Evolutionary conservation across 208 protist genomes (phyloP), one percentile per base, ranked within the genome.

Genomic region (Crithidia thermophila): DNA sequence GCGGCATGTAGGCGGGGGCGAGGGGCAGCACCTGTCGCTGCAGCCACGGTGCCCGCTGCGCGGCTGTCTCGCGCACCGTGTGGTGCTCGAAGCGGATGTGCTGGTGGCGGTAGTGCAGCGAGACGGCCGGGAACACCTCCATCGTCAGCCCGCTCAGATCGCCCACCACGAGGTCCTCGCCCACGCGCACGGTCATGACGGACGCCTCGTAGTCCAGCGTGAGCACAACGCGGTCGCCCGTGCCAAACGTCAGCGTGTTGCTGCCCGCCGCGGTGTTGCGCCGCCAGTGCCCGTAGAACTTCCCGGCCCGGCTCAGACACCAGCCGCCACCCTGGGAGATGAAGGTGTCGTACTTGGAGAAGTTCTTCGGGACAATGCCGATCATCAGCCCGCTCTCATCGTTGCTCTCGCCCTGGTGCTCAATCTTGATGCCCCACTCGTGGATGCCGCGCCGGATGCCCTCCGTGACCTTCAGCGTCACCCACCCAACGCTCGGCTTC

Each of bases 201-300:
- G 85, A 75, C 6, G 83, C 82, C n/a, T 95, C 89, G 69, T 92
- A 95, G 82, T 97, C 91, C 13, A 97, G 77, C 11, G 78, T 71
- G 47, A 97, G 88, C 33, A 93, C 80, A n/a, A 97, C 80, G 46
- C 82, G 85, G 55, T 97, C 94, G 40, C 90, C 90, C 4, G 91
- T 96, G 42, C 81, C 90, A 55, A 96, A 97, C 20, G 85, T 79
- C 45, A 97, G 47, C 16, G 61, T 78, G 4, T 65, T 72, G 5
- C 71, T 63, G 49, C 69, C 86, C 20, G 46, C 66, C 47, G 96
- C 90, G 27, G 89, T 85, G n/a, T n/a, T n/a, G 31, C 91, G 81
- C 16, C 87, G 71, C 91, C 94, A 97, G 79, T 97, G 89, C 20
- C 94, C 94, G 67, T 97, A 97, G 55, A 97, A 94, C 63, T 97